phyloP scores from a whole-genome alignment of 2,329 filamentous ascomycete genomes.

The Penicillium verrucosum region DNA sequence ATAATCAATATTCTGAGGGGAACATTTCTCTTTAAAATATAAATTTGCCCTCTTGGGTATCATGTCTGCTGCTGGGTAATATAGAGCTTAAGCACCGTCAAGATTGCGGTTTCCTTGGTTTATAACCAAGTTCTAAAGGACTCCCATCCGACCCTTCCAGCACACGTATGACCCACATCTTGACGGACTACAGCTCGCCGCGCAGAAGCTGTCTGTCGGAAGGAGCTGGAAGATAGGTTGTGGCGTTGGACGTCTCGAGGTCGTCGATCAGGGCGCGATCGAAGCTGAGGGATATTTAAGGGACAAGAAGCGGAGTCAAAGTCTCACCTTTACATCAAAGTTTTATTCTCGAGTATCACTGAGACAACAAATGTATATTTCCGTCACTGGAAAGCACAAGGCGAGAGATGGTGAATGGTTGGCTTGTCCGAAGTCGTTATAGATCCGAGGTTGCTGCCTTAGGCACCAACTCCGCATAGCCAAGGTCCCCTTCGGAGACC shows the following conservation, averaged over 20 bases:
- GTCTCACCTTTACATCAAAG: neutral
- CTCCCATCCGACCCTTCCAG: no score
- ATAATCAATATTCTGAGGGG: neutral
- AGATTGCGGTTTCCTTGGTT: neutral
- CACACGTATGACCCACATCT: neutral
- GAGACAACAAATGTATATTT: neutral
- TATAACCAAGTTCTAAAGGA: neutral
- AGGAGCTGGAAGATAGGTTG: neutral
- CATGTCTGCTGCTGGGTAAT: neutral
- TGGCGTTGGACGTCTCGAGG: neutral
- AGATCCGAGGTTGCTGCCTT: constrained; percentile 1
- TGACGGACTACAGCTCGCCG: neutral
- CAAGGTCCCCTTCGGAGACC: constrained; percentile 3
- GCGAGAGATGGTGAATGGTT: neutral
- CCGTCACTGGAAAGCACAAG: neutral
- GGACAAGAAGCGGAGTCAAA: neutral
- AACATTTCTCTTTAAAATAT: neutral
- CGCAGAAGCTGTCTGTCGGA: neutral
- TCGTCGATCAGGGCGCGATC: neutral
- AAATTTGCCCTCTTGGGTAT: neutral
- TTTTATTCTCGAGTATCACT: no score
- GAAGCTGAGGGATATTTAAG: neutral
- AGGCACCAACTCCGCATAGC: constrained; percentile 5
- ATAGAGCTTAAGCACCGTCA: neutral
- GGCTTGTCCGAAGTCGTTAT: neutral